A percentile compares a stretch with the other conserved stretches of the same genome.
Conservation (phyloP, 2,329 filamentous ascomycete genomes). For the Zasmidium cellare region DNA sequence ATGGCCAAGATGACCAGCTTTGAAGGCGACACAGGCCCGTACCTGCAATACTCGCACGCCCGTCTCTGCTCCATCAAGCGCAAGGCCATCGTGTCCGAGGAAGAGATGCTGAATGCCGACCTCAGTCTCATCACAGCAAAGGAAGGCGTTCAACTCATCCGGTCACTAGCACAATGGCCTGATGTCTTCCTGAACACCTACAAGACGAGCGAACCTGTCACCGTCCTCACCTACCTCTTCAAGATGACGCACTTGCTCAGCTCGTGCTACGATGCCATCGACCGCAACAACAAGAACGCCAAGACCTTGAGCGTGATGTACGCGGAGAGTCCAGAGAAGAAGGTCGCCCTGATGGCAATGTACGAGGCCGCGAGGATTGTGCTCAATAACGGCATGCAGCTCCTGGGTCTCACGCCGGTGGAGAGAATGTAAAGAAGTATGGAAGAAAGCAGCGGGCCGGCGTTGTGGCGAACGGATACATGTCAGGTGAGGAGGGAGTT, state of each 20-base stretch:
- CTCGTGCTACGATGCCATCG: slow-evolving; percentile 72
- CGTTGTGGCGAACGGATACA: background rate
- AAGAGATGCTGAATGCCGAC: slow-evolving; percentile 63
- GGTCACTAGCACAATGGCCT: slow-evolving; percentile 79
- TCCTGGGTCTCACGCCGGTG: slow-evolving; percentile 77
- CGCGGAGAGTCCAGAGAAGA: slow-evolving; percentile 66
- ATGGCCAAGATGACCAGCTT: slow-evolving; percentile 81
- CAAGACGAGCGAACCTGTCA: slow-evolving; percentile 76
- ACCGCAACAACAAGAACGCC: slow-evolving; percentile 33
- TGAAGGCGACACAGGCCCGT: slow-evolving; percentile 81
- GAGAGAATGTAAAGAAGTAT: slow-evolving; percentile 52
- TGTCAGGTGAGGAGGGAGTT: background rate
- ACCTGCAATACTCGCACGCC: slow-evolving; percentile 80
- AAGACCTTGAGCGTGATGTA: slow-evolving; percentile 71
- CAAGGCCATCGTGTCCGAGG: slow-evolving; percentile 55
- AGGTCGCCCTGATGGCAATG: slow-evolving; percentile 71
- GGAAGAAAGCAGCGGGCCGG: background rate
- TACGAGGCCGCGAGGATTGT: slow-evolving; percentile 76
- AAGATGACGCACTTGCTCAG: slow-evolving; percentile 82
- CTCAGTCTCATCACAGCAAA: slow-evolving; percentile 68
- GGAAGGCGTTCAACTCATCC: slow-evolving; percentile 71
- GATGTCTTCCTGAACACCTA: slow-evolving; percentile 82
- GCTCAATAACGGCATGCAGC: slow-evolving; percentile 77
- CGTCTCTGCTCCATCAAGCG: slow-evolving; percentile 63
- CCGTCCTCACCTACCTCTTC: slow-evolving; percentile 72